These are phyloP conservation scores for Fonsecaea pugnacius DNA, from an alignment of 2,329 filamentous ascomycete species.

Conservation along the genomic window DNA sequence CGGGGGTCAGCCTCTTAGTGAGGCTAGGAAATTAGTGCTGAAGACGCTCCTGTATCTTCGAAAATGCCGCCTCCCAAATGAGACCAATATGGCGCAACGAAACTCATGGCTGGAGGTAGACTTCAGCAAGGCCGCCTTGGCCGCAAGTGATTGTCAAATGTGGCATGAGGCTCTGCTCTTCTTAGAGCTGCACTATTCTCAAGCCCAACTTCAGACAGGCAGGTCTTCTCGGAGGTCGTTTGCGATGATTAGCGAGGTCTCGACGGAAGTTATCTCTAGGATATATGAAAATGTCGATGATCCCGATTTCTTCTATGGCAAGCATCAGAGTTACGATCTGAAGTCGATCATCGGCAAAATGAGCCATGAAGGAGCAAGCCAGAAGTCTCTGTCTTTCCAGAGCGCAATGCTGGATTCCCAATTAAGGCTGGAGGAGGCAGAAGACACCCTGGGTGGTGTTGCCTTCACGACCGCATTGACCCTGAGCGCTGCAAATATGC, in stretches of 20 bases:
- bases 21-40: constrained; percentile 73
- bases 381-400: constrained; percentile 85
- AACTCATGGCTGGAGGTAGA: constrained; percentile 85
- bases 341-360: constrained; percentile 77
- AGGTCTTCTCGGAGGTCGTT: constrained; percentile 69
- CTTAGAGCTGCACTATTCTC: constrained; percentile 71
- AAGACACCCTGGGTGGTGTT: constrained; percentile 55
- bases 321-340: constrained; percentile 77
- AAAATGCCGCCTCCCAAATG: constrained; percentile 73
- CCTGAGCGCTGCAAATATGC: constrained; percentile 79
- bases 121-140: constrained; percentile 68
- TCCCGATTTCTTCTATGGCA: constrained; percentile 92
- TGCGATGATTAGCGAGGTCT: constrained; percentile 56
- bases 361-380: constrained; percentile 85
- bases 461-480: constrained; percentile 27
- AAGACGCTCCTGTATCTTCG: constrained; percentile 86
- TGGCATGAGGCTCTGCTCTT: constrained; percentile 84
- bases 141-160: constrained; percentile 79
- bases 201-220: constrained; percentile 49
- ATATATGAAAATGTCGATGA: constrained; percentile 95
- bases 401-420: constrained; percentile 90
- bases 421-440: constrained; percentile 63
- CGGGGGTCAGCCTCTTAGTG: constrained; percentile 48
- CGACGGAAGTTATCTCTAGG: constrained; percentile 71
- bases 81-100: constrained; percentile 78